Base-by-base conservation (phyloP, 1,284 basidiomycete species). In the Tylopilus sp. region DNA sequence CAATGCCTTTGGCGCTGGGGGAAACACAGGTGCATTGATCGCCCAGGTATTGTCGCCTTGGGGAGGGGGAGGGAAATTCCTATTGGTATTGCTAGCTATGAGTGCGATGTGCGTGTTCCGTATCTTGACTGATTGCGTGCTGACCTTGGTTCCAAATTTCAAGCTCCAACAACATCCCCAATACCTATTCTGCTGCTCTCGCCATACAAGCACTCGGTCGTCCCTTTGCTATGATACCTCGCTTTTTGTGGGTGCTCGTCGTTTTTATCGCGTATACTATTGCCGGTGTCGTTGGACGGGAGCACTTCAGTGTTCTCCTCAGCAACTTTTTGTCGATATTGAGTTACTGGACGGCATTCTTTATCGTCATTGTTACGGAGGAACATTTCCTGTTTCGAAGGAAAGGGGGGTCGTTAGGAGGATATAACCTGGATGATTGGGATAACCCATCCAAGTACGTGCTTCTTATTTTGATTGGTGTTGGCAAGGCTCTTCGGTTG, bases 261-360 rank as follows among this genome's bases (percentile, higher is more conserved):
- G 81, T 84, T 18, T 87, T 87, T 68, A 74, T 83, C 22, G 78
- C 83, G 56, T 87, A 89, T 75, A 87, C 90, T 36, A 81, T 89
- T 47, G 85, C 89, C 0, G 87, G 88, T 22, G 85, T 91, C 56
- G 87, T 84, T 4, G 90, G 90, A 3, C 84, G 88, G 53, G 83
- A 87, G 64, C 86, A 88, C 72, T 90, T 92, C 74, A 84, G 84
- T 52, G 81, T 80, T 52, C 88, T 91, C 56, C 80, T 92, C 8
- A 80, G 75, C 49, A 90, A 85, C 72, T 82, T 84, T 76, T 76
- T 89, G 39, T 78, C 83, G 26, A 83, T 91, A 59, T 78, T 91
- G 32, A 85, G 86, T n/a, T 91, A 92, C 77, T 91, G 89, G 89
- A 83, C 83, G 0, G 85, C 87, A 2, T 86, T 90, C 73, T 89